Base-by-base conservation (phyloP, 192 early-diverging fungal species). In the Paraglomus brasilianum region DNA sequence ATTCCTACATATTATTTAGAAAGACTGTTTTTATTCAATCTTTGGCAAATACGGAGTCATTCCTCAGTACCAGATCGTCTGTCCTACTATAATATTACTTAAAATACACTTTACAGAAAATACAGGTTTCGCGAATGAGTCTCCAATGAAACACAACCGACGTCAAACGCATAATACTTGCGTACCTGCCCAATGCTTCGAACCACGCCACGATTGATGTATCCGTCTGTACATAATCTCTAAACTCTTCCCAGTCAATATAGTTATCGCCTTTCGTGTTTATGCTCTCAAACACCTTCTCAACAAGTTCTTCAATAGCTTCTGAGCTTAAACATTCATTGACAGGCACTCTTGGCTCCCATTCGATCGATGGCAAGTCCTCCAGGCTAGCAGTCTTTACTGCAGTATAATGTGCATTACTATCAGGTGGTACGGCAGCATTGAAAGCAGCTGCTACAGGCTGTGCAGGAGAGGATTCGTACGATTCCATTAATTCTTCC, bases 251-350 rank as follows among this genome's bases (percentile, higher is more conserved):
- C 65, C 86, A 84, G 0, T 82, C 87, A 67, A 98, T 86, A 66
- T 73, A 89, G 55, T 75, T 78, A 30, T 30, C 30, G 30, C 30
- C 30, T 45, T 73, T 74, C 0, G 83, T 80, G 38, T 80, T 76
- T 50, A 87, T 86, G 50, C 81, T 83, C 22, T 72, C 71, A 69
- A 95, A 95, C 11, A 92, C 91, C 72, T 89, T 92, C 46, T 93
- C 89, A 15, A 97, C 92, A 91, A 98, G 93, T 61, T 97, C 93
- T 57, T 92, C 86, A 47, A 97, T 92, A 0, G 96, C 93, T 68
- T 95, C 93, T 72, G 94, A 93, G 11, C 87, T 86, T 86, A 98
- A 89, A 9, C 89, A 87, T 75, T 98, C 94, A 86, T 97, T 92
- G 39, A 95, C 86, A 0, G 96, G 89, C 77, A 89, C 90, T 22